A percentile compares a stretch with the other conserved stretches of the same genome.
Evolutionary conservation across 441 rosid genomes (phyloP).

Genomic region (Viola pubescens): DNA sequence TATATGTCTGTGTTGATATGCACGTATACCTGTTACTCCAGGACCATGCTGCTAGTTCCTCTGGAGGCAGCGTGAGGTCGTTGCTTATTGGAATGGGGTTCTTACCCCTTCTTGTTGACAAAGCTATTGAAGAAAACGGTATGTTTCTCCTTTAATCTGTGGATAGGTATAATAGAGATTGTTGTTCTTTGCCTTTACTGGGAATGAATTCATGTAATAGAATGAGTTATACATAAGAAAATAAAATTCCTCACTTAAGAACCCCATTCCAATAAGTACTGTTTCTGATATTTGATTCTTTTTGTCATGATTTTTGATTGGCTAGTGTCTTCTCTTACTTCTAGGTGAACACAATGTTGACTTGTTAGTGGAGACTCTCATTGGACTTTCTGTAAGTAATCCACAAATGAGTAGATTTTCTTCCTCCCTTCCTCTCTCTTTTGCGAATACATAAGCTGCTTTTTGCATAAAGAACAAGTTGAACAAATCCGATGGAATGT

Average conservation of each 20-base stretch:
- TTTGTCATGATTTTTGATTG: slow-evolving; percentile 16
- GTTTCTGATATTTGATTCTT: slow-evolving; percentile 2
- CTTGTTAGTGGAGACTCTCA: slow-evolving; percentile 60
- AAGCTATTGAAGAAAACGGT: slow-evolving; percentile 71
- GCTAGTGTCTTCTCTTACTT: slow-evolving; percentile 21
- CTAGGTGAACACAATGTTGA: slow-evolving; percentile 68
- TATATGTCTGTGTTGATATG: background rate
- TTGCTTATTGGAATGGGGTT: slow-evolving; percentile 78
- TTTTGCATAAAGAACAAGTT: background rate
- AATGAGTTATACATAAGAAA: background rate
- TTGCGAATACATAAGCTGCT: background rate
- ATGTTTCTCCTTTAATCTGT: slow-evolving; percentile 9
- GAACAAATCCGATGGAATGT: background rate
- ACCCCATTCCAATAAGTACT: background rate
- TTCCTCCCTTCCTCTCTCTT: background rate
- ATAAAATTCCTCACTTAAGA: background rate
- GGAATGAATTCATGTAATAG: background rate
- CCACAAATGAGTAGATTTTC: background rate
- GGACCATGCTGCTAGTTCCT: slow-evolving; percentile 75
- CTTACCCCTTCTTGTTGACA: slow-evolving; percentile 52
- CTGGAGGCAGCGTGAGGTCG: slow-evolving; percentile 54
- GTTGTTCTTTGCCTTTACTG: slow-evolving; percentile 4
- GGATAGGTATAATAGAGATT: background rate
- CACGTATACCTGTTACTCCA: slow-evolving; percentile 21
- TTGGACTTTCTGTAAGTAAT: slow-evolving; percentile 46